Percentiles rank a stretch among this genome's conserved stretches.
These are phyloP conservation scores for Parascedosporium putredinis DNA, from an alignment of 2,329 filamentous ascomycete genomes.

Conservation along the genomic window DNA sequence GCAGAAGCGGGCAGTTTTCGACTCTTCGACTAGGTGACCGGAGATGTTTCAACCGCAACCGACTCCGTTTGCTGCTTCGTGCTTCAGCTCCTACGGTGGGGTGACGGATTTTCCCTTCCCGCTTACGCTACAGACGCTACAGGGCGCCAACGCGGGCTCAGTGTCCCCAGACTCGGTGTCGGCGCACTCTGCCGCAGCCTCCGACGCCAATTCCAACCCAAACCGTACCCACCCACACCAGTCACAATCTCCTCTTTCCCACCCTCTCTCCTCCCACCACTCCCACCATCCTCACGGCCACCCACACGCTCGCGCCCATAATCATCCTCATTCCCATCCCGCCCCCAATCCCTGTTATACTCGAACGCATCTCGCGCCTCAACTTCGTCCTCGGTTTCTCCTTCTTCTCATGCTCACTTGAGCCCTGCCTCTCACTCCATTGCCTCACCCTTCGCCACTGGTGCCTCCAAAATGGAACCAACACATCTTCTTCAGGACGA, in stretches of 20 bases:
- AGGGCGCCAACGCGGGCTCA: neutral
- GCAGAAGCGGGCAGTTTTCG: neutral
- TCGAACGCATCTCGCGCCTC: constrained; percentile 5
- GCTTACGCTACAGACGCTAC: constrained; percentile 3
- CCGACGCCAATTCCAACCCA: constrained; percentile 5
- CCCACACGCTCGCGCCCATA: constrained; percentile 6
- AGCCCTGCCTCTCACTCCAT: constrained; percentile 7
- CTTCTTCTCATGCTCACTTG: constrained; percentile 4
- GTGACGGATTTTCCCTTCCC: constrained; percentile 7
- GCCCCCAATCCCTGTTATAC: constrained; percentile 10
- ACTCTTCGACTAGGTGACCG: neutral
- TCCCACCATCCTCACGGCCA: constrained; percentile 3
- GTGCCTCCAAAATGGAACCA: constrained; percentile 2
- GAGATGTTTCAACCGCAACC: constrained; percentile 47
- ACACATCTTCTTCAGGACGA: constrained; percentile 3
- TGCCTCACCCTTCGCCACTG: constrained; percentile 2
- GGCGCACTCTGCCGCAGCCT: neutral
- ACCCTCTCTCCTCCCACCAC: constrained; percentile 4
- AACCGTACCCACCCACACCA: neutral
- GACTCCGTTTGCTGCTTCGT: constrained; percentile 35
- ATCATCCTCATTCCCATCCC: neutral
- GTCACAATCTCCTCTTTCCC: constrained; percentile 8
- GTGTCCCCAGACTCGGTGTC: constrained; percentile 3
- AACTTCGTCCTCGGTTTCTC: constrained; percentile 10
- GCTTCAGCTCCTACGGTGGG: constrained; percentile 16